phyloP scores from a whole-genome alignment of 1,284 basidiomycete genomes.

The Farysia itapuensis region DNA sequence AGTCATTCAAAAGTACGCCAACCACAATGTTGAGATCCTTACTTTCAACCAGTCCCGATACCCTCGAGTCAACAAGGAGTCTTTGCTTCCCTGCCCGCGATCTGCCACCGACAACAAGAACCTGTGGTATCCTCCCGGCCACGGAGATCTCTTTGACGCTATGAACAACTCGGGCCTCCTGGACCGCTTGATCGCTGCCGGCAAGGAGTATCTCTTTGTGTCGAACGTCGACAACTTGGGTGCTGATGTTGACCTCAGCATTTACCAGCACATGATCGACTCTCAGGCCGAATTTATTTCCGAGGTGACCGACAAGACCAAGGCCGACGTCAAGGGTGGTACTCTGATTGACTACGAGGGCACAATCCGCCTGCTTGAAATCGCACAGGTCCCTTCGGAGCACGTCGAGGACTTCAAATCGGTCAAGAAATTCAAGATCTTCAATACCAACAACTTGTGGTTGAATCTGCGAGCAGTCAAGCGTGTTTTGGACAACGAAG shows the following conservation, averaged over 20 bases:
- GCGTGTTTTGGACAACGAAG: slow-evolving; percentile 84
- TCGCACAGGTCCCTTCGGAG: slow-evolving; percentile 96
- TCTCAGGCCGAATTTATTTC: slow-evolving; percentile 61
- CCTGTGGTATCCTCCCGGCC: slow-evolving; percentile 91
- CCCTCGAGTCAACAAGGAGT: slow-evolving; percentile 95
- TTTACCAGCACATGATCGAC: slow-evolving; percentile 66
- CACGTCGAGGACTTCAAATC: slow-evolving; percentile 99
- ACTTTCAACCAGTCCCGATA: slow-evolving; percentile 97
- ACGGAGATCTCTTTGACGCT: slow-evolving; percentile 95
- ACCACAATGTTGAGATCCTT: slow-evolving; percentile 65
- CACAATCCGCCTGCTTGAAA: slow-evolving; percentile 89
- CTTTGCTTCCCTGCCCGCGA: slow-evolving; percentile 84
- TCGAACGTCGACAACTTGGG: slow-evolving; percentile 99
- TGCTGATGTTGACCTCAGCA: slow-evolving; percentile 77
- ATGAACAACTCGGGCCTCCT: slow-evolving; percentile 92
- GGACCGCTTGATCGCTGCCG: slow-evolving; percentile 88
- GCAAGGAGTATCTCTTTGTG: slow-evolving; percentile 98
- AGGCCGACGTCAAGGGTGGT: slow-evolving; percentile 99
- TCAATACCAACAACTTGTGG: slow-evolving; percentile 90
- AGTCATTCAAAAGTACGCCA: slow-evolving; percentile 99
- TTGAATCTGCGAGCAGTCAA: slow-evolving; percentile 88
- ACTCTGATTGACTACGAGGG: slow-evolving; percentile 93
- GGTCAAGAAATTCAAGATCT: slow-evolving; percentile 64
- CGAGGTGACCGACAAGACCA: slow-evolving; percentile 96
- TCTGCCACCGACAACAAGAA: slow-evolving; percentile 87